These are phyloP conservation scores for Phaffia rhodozyma DNA, from an alignment of 1,284 basidiomycete genomes.

Conservation along the genomic window DNA sequence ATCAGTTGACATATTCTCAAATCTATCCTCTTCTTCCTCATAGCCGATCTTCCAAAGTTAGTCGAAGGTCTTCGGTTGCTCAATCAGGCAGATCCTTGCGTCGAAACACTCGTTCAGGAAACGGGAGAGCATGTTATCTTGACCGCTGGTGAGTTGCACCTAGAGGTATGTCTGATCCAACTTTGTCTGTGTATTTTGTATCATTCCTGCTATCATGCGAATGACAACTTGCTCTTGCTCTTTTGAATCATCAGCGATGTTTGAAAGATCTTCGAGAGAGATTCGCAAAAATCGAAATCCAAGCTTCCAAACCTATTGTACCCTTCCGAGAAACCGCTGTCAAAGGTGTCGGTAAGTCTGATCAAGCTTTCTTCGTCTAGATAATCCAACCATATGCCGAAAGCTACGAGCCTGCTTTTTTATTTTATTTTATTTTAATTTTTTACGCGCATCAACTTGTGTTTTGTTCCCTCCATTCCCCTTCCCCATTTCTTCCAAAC, in stretches of 20 bases:
- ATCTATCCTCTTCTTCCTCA: not conserved
- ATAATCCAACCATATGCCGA: not conserved
- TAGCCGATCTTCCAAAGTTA: constrained; percentile 83
- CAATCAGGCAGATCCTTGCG: constrained; percentile 92
- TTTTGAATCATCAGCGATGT: constrained; percentile 54
- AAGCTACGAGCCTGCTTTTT: not conserved
- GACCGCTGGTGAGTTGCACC: constrained; percentile 88
- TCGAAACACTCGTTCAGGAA: constrained; percentile 90
- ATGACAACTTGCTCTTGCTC: constrained; percentile 4
- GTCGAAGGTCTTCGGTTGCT: constrained; percentile 78
- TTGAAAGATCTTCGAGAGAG: constrained; percentile 88
- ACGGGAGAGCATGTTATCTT: constrained; percentile 97
- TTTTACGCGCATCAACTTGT: no score
- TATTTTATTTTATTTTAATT: not conserved
- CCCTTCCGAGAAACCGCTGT: constrained; percentile 95
- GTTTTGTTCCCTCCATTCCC: constrained; percentile 3
- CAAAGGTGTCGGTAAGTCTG: constrained; percentile 50
- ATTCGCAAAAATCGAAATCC: constrained; percentile 86
- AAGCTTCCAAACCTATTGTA: constrained; percentile 88
- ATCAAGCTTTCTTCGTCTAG: constrained; percentile 8
- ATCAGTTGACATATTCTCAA: constrained; percentile 5
- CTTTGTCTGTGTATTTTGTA: constrained; percentile 10
- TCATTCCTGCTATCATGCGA: constrained; percentile 1
- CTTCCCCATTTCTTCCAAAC: not conserved
- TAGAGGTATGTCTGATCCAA: constrained; percentile 52